Conservation (phyloP, 2,329 filamentous ascomycete species). For the Alternaria metachromatica region DNA sequence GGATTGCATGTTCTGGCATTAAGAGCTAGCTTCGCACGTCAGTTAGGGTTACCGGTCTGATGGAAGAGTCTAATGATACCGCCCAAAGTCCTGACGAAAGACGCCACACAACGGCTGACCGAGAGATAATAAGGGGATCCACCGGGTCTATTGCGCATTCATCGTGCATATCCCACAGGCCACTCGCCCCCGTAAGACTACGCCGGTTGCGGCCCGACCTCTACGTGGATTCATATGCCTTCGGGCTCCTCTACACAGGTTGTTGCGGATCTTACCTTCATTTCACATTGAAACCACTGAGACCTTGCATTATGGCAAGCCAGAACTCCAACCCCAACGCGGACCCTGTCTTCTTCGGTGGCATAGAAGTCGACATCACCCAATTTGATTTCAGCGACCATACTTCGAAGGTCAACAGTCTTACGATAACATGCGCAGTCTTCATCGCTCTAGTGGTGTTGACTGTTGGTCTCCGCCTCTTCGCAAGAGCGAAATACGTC, state of each 20-base stretch:
- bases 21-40: not conserved
- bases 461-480: conserved; percentile 30
- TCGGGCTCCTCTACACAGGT: not conserved
- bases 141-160: not conserved
- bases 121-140: not conserved
- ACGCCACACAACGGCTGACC: not conserved
- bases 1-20: not conserved
- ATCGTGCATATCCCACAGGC: not conserved
- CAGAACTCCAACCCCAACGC: not conserved
- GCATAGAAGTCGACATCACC: conserved; percentile 25
- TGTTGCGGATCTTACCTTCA: not conserved
- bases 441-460: conserved; percentile 29
- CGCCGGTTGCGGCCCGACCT: not conserved
- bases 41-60: not conserved
- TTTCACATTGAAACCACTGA: not conserved
- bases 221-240: not conserved
- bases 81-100: not conserved
- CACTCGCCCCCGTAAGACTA: not conserved
- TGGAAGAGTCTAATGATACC: not conserved
- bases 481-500: conserved; percentile 26
- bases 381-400: conserved; percentile 31
- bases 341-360: conserved; percentile 11
- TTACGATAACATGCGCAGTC: conserved; percentile 23
- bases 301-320: conserved; percentile 3
- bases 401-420: conserved; percentile 18